A percentile compares a stretch with the other conserved stretches of the same genome.
Evolutionary conservation across 2,329 filamentous ascomycete species (phyloP).

Genomic region (Pyrenochaeta sp.): DNA sequence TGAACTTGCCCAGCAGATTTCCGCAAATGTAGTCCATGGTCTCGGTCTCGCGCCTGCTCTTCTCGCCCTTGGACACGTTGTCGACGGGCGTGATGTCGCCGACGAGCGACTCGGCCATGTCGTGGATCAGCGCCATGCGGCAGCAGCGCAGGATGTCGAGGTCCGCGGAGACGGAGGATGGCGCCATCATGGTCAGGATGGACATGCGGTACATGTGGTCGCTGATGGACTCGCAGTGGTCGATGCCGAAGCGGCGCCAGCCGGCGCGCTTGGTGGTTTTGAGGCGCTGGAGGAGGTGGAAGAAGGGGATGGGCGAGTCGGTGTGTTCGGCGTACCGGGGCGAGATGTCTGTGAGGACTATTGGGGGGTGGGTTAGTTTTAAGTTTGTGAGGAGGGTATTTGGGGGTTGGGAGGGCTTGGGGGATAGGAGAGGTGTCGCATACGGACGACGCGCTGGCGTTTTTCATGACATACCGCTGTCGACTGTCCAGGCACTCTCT

Average conservation of each 20-base stretch:
- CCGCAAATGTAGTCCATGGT: conserved; percentile 92
- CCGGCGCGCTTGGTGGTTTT: conserved; percentile 98
- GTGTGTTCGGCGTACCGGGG: conserved; percentile 66
- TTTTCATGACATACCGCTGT: conserved; percentile 54
- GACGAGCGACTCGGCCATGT: conserved; percentile 95
- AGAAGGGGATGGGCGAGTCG: conserved; percentile 83
- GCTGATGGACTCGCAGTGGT: conserved; percentile 82
- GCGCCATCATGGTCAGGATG: conserved; percentile 91
- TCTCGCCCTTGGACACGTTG: conserved; percentile 83
- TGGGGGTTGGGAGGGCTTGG: background rate
- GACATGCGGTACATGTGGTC: conserved; percentile 99
- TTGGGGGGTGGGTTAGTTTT: conserved; percentile 7
- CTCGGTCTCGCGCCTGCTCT: conserved; percentile 82
- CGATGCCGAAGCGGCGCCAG: conserved; percentile 87
- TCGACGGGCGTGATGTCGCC: conserved; percentile 97
- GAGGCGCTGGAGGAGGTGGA: conserved; percentile 90
- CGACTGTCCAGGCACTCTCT: conserved; percentile 50
- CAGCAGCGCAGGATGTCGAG: conserved; percentile 85
- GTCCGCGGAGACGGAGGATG: conserved; percentile 71
- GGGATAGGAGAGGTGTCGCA: conserved; percentile 34
- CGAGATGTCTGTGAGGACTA: conserved; percentile 71
- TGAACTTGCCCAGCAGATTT: conserved; percentile 74
- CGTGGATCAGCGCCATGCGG: conserved; percentile 94
- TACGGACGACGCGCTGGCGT: conserved; percentile 35
- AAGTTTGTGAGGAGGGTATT: background rate